Evolutionary conservation across 2,329 filamentous ascomycete species (phyloP).

Genomic region (Cryphonectria japonica): DNA sequence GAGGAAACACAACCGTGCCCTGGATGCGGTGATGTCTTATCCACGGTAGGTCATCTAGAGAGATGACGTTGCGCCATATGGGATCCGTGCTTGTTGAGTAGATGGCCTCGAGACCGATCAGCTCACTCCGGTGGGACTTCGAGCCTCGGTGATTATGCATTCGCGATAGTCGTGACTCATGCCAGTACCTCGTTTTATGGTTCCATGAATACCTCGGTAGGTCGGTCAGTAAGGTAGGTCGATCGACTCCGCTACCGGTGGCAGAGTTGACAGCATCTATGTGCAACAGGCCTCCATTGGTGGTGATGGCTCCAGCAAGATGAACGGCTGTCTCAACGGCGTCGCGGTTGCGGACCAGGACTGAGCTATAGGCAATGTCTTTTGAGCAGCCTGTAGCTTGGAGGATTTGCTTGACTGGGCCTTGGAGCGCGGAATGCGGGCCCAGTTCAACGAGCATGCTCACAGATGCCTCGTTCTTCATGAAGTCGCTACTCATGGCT

Average conservation of each 20-base stretch:
- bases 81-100: slow-evolving; percentile 50
- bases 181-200: slow-evolving; percentile 47
- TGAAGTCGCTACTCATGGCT: background rate
- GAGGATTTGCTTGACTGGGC: slow-evolving; percentile 55
- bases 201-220: slow-evolving; percentile 54
- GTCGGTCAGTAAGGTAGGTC: slow-evolving; percentile 41
- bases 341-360: slow-evolving; percentile 17
- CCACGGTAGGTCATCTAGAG: slow-evolving; percentile 57
- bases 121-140: slow-evolving; percentile 46
- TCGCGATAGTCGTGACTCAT: slow-evolving; percentile 37
- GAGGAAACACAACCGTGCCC: slow-evolving; percentile 58
- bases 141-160: slow-evolving; percentile 44
- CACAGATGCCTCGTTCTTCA: slow-evolving; percentile 30
- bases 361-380: slow-evolving; percentile 17
- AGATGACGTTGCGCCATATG: slow-evolving; percentile 53
- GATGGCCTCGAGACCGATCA: slow-evolving; percentile 50
- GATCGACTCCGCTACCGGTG: slow-evolving; percentile 31
- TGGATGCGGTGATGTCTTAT: slow-evolving; percentile 62
- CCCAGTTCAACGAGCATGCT: slow-evolving; percentile 54
- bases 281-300: slow-evolving; percentile 17
- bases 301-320: slow-evolving; percentile 10
- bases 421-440: slow-evolving; percentile 53
- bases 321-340: slow-evolving; percentile 17
- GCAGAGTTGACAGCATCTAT: slow-evolving; percentile 25
- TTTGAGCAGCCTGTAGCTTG: slow-evolving; percentile 37